Conservation (phyloP, 805 yeast species). For the Metschnikowia amazonensis region DNA sequence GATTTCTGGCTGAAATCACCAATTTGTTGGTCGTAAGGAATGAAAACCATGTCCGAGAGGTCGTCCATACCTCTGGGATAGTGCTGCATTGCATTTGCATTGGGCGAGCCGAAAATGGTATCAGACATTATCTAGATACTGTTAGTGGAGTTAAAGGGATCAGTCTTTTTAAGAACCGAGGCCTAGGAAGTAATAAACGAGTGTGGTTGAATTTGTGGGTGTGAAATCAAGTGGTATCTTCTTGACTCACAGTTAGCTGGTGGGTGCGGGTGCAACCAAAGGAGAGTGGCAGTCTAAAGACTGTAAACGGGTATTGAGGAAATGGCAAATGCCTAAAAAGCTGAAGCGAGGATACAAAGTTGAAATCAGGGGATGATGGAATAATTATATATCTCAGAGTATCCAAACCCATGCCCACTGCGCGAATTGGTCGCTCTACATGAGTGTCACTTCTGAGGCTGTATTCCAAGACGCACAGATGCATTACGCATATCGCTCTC, state of each 20-base stretch:
- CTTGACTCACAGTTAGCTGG: background rate
- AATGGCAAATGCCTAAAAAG: background rate
- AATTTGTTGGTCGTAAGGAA: slow-evolving; percentile 2
- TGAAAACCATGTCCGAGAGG: background rate
- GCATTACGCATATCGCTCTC: slow-evolving; percentile 4
- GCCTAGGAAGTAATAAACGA: too few relatives aligned
- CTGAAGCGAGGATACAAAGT: background rate
- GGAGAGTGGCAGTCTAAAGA: background rate
- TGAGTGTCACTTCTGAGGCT: slow-evolving; percentile 4
- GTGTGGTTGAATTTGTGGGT: too few relatives aligned
- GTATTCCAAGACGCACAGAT: slow-evolving; percentile 5
- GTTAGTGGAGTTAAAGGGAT: background rate
- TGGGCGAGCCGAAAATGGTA: slow-evolving; percentile 1
- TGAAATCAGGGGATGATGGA: background rate
- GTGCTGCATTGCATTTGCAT: background rate
- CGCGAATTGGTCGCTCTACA: slow-evolving; percentile 1
- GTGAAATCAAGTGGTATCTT: background rate
- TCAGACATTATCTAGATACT: background rate
- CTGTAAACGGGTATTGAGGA: background rate
- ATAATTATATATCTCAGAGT: background rate
- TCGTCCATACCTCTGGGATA: slow-evolving; percentile 1
- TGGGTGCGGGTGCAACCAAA: background rate
- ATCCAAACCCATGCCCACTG: background rate
- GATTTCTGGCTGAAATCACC: background rate
- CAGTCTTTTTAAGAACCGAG: too few relatives aligned